Conservation (phyloP, 2,329 filamentous ascomycete genomes). For the Fusarium solani-melongenae region DNA sequence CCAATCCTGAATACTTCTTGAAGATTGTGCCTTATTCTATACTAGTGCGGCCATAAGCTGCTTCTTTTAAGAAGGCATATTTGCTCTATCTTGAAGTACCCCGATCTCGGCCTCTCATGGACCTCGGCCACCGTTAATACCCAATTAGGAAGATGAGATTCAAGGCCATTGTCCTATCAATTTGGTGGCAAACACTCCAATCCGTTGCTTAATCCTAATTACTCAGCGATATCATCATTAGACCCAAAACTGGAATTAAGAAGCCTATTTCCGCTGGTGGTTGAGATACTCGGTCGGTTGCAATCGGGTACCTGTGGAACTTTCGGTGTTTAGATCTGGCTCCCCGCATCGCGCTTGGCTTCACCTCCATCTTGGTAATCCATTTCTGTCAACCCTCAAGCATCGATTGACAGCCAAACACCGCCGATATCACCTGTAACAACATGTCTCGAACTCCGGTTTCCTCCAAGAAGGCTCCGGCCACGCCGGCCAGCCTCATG, state of each 20-base stretch:
- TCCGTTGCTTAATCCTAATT: neutral
- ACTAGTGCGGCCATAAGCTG: too few relatives aligned
- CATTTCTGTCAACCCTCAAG: neutral
- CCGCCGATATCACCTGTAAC: too few relatives aligned
- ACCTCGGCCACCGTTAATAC: neutral
- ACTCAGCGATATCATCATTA: neutral
- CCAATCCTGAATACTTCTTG: neutral
- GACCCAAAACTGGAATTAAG: neutral
- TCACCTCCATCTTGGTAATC: neutral
- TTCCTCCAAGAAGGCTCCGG: constrained; percentile 40
- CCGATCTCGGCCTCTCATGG: neutral
- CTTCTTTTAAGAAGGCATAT: too few relatives aligned
- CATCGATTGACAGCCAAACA: neutral
- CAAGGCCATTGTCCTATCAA: neutral
- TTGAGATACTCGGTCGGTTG: neutral
- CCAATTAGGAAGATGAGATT: neutral
- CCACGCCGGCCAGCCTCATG: constrained; percentile 30
- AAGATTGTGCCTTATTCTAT: too few relatives aligned
- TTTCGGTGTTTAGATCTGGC: constrained; percentile 22
- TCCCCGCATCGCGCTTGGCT: constrained; percentile 3
- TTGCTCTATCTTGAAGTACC: neutral
- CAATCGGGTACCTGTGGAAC: neutral
- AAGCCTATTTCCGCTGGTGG: neutral
- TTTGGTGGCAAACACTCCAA: neutral
- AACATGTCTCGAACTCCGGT: constrained; percentile 29